Base-by-base conservation (phyloP, 495 filamentous ascomycete species). In the Neurospora discreta region DNA sequence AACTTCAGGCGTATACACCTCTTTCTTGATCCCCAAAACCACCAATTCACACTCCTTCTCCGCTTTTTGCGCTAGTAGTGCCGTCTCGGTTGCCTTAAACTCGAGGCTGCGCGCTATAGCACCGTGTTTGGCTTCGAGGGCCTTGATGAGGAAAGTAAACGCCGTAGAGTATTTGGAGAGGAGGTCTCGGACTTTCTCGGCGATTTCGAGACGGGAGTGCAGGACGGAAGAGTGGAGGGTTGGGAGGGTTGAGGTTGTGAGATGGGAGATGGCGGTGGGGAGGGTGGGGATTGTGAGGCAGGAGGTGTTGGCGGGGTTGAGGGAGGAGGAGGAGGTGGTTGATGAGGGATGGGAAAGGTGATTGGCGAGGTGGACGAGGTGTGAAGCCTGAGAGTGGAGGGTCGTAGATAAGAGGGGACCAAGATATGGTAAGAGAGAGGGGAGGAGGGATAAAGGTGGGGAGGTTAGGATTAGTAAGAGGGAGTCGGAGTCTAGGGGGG, bases 41-140 rank as follows among this genome's bases (percentile, higher is more conserved):
- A 80, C 71, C 3, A 77, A 74, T 73, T 82, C 76, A 5, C 78
- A 82, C 10, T 81, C 81, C 2, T 74, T 41, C 15, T 74, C 73
- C 46, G 85, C 85, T 60, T 83, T 84, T 82, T 83, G 84, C 5
- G 87, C 81, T 43, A 87, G 85, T 13, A 88, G 80, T 9, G 83
- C 81, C 6, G 89, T 76, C 23, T 86, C 84, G 43, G 84, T 79
- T 8, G 90, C 90, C 41, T 86, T 85, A n/a, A 86, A 81, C 44
- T 87, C 86, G 39, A 93, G 81, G 69, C 87, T 86, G 7, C 90
- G 83, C 8, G 91, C 86, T 3, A 92, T 74, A 4, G 85, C 79
- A 44, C 91, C 91, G 80, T 93, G 90, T 74, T 91, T 92, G 1
- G 80, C 75, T 43, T 84, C 82, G 1, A 86, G 79, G 0, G 78